Base-by-base conservation (phyloP, 1,284 basidiomycete species). In the Earliella scabrosa region DNA sequence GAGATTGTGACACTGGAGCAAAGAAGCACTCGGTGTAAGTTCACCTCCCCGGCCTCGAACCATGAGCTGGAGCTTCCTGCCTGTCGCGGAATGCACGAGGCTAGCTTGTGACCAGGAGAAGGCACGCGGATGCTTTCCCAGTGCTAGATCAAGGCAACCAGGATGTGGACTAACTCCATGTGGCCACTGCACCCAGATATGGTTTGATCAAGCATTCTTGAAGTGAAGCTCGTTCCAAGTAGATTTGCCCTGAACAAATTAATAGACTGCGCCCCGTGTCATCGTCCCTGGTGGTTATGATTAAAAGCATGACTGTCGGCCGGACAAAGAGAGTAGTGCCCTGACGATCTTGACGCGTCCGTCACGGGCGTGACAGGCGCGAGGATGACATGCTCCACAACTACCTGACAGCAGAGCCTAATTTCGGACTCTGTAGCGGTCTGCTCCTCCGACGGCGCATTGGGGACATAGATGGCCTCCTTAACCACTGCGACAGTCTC, bases 341-440 rank as follows among this genome's bases (percentile, higher is more conserved):
- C 39, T 34, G 43, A 45, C 46, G 50, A 52, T 50, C 50, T 53
- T 50, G 29, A 49, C 50, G 46, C 50, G 36, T 11, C 20, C 40
- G 56, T 57, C 56, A 57, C 56, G n/a, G 29, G 31, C 38, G 56
- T 57, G 50, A 57, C 56, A 34, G 35, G 27, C 50, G 51, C 34
- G 46, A 44, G 50, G 34, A 34, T 14, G 45, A 40, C 39, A 46
- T 50, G 32, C 41, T 40, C 55, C 50, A 49, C n/a, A n/a, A n/a
- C n/a, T n/a, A n/a, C n/a, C 45, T 38, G 48, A 34, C 38, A 43
- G 46, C 11, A 14, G 23, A 41, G 18, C 18, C 24, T 45, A 16
- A 31, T 38, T 16, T 48, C 46, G 46, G 46, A 16, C 4, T 10
- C 21, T 32, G 45, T 47, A 45, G 18, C 14, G 7, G 21, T 7